Conservation (phyloP, 1,284 basidiomycete genomes). For the Leccinum proliferum region DNA sequence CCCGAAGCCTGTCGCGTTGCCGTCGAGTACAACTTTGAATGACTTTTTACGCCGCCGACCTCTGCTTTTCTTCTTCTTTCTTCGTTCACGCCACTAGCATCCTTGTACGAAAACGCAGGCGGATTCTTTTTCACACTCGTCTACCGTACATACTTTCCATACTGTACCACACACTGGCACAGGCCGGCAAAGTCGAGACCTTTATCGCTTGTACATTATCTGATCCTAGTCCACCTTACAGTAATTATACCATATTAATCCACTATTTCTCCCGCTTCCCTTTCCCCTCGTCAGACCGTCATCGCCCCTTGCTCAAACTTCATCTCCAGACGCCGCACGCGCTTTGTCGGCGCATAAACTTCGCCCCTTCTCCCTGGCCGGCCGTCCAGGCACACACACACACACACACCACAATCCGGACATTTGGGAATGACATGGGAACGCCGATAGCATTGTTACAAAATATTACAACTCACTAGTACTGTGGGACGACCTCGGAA, state of each 20-base stretch:
- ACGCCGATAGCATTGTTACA: neutral
- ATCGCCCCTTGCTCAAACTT: neutral
- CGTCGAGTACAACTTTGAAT: conserved; percentile 67
- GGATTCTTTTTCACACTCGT: conserved; percentile 19
- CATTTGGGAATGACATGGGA: conserved; percentile 9
- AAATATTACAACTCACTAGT: neutral
- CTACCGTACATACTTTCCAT: conserved; percentile 27
- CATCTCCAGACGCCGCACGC: neutral
- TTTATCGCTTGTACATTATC: conserved; percentile 27
- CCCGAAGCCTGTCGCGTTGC: conserved; percentile 67
- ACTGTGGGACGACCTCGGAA: conserved; percentile 10
- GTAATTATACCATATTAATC: conserved; percentile 34
- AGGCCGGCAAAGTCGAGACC: conserved; percentile 12
- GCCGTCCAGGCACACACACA: neutral
- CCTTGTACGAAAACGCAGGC: conserved; percentile 29
- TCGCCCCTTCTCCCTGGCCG: neutral
- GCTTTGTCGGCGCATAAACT: conserved; percentile 5
- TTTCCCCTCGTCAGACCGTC: neutral
- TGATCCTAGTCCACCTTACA: conserved; percentile 19
- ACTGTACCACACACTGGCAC: conserved; percentile 10
- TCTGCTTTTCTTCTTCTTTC: neutral
- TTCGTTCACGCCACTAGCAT: conserved; percentile 22
- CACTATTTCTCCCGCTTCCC: conserved; percentile 5
- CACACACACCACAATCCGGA: neutral
- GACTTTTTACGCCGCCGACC: conserved; percentile 15